Evolutionary conservation across 2,329 filamentous ascomycete species (phyloP), one percentile per base, ranked within the genome.

Genomic region (Botrytis hyacinthi): DNA sequence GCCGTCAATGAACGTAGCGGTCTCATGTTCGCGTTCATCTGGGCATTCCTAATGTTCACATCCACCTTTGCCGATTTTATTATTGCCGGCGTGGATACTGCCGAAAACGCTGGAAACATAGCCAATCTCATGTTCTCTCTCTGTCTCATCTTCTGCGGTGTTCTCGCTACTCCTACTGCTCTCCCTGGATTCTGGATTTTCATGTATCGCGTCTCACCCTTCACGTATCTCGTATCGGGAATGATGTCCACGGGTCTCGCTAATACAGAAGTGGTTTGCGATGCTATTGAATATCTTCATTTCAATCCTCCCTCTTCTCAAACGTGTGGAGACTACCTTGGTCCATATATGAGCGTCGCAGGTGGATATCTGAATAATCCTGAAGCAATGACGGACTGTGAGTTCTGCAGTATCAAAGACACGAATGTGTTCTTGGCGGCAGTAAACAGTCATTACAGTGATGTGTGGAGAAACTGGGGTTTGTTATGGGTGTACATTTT

Each of bases 171-270:
- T 20, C 91, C 91, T 1, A 81, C 83, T 6, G 81, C 83, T 1
- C 86, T 96, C 51, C 92, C 93, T 0, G 84, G 88, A 5, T 95
- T 95, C 86, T 95, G 93, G 92, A 91, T 92, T 78, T 94, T 94
- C 85, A 93, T 94, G 91, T 96, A 95, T 82, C 89, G 92, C 62
- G 84, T 94, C 70, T 94, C 91, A 0, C 94, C 94, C 0, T 93
- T 97, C 71, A 95, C 92, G 0, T 97, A 97, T 81, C 84, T 96
- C 29, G 89, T 96, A 26, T 87, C 87, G 7, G 93, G 91, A 29
- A 89, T 97, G 84, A 82, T 95, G 0, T 87, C 90, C 0, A 88
- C 87, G 0, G 93, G 89, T 6, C 84, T 97, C 4, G 92, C 92
- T 68, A 91, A 92, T 79, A 89, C 89, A 0, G 67, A 83, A 0